Base-by-base conservation (phyloP, 495 filamentous ascomycete species). In the Hypomontagnella monticulosa region DNA sequence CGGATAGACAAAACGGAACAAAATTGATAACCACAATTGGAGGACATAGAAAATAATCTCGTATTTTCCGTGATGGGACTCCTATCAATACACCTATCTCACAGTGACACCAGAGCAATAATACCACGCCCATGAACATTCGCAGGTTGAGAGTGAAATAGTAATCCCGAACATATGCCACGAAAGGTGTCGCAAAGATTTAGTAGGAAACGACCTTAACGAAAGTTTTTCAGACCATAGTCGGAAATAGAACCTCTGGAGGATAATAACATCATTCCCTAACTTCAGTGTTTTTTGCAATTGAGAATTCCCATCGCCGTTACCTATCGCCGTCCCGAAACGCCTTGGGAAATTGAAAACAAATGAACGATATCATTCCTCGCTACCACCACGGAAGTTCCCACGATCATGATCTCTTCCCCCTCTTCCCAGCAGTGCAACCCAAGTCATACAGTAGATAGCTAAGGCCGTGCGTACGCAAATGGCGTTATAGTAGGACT, bases 1-100 rank as follows among this genome's bases (percentile, higher is more conserved):
- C 82, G 54, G 14, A 55, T 59, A 60, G 43, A 50, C 23, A 53
- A 40, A 34, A 48, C 14, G n/a, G 5, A 49, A 27, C 19, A 46
- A 46, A 19, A 8, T 10, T 30, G 14, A 11, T 5, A 38, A 20
- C 16, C n/a, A 33, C 11, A 8, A 11, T 47, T 43, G n/a, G 43
- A 23, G 14, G 47, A 36, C 42, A 49, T 36, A 34, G n/a, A 8
- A 44, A 33, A 47, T 10, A 34, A 18, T 38, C 4, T 54, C 8
- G 30, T 42, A 55, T 58, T 43, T 50, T 50, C 41, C 14, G 34
- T 9, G 54, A 38, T 36, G 12, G 12, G 33, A 58, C 40, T 41
- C 46, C 38, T 51, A 46, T 52, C 15, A 47, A 52, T 16, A 44
- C 46, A 57, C 20, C 56, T 59, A 65, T 58, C 61, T 64, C 38